Base-by-base conservation (phyloP, 1,139 yeast species). In the Cylindricascospora bacillispora region DNA sequence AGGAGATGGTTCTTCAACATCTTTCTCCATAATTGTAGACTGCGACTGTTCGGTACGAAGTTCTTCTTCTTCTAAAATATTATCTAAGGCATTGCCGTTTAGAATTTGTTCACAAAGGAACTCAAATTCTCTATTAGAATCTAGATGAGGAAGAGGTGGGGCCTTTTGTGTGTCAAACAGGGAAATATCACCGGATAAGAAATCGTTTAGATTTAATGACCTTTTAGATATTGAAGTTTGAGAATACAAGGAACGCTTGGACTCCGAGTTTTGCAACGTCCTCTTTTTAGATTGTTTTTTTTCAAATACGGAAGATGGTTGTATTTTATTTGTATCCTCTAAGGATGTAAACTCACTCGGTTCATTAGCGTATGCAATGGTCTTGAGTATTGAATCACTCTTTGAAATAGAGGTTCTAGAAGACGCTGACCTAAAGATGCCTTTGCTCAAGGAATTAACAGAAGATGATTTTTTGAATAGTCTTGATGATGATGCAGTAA, bases 201-300 rank as follows among this genome's bases (percentile, higher is more conserved):
- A 44, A 10, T 50, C 56, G 19, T 44, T 54, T 18, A 54, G 31
- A 28, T 54, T 53, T 15, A 54, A 29, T 2, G 58, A 52, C 22
- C 53, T 47, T 26, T 50, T 54, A 2, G 58, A 54, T 23, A 54
- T 54, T 0, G 57, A 52, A 16, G 40, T 43, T 22, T 46, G 34
- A 1, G 57, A 52, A 30, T 54, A 54, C 16, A 54, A 29, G 1
- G 57, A 52, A 27, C 51, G 41, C 24, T 50, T 51, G 2, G 55
- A 49, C 18, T 49, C 51, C 1, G 54, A 50, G 24, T 49, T 49
- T 15, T 45, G 49, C 12, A 47, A 26, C 3, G 52, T 47, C 32
- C 43, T 44, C 23, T 35, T 36, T 12, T 22, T 20, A 5, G 9
- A 5, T 2, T 13, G 23, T 11, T 24, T 26, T 26, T 30, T 45